Percentiles rank a stretch among this genome's conserved stretches.
Evolutionary conservation across 768 basidiomycete genomes (phyloP).

Genomic region (Tylopilus subfusipes): DNA sequence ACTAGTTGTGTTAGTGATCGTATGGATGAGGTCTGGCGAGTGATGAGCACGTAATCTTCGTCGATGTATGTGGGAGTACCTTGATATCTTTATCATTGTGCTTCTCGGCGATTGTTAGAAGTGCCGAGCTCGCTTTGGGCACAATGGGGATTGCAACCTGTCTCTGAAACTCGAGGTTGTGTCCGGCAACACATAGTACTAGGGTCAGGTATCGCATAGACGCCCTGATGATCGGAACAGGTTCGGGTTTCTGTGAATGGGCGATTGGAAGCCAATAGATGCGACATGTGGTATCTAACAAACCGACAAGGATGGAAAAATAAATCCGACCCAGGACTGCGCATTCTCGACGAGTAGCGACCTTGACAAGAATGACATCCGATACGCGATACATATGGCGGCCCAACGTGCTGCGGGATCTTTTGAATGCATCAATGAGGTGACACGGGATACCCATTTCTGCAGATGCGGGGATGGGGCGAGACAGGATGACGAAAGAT

Average conservation of each 20-base stretch:
- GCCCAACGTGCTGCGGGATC: constrained; percentile 77
- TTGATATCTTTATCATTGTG: constrained; percentile 49
- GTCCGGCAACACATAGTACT: constrained; percentile 57
- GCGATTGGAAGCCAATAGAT: constrained; percentile 12
- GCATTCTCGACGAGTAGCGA: constrained; percentile 64
- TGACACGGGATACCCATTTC: constrained; percentile 75
- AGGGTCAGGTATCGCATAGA: constrained; percentile 59
- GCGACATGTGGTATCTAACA: constrained; percentile 34
- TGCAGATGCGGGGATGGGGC: constrained; percentile 59
- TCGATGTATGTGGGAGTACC: constrained; percentile 34
- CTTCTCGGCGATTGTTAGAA: constrained; percentile 56
- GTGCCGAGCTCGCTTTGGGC: constrained; percentile 61
- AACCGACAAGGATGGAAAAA: constrained; percentile 67
- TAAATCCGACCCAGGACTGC: constrained; percentile 65
- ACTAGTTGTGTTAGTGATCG: constrained; percentile 55
- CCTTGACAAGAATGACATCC: constrained; percentile 57
- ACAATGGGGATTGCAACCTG: constrained; percentile 71
- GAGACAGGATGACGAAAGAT: constrained; percentile 53
- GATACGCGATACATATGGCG: constrained; percentile 70
- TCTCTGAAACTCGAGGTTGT: constrained; percentile 77
- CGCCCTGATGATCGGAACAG: constrained; percentile 54
- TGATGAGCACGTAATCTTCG: constrained; percentile 2
- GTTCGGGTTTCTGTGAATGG: constrained; percentile 61
- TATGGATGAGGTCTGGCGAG: constrained; percentile 42
- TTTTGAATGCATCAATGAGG: constrained; percentile 73